Evolutionary conservation across 2,329 filamentous ascomycete genomes (phyloP).

Genomic region (Ascochyta viciae-villosae): DNA sequence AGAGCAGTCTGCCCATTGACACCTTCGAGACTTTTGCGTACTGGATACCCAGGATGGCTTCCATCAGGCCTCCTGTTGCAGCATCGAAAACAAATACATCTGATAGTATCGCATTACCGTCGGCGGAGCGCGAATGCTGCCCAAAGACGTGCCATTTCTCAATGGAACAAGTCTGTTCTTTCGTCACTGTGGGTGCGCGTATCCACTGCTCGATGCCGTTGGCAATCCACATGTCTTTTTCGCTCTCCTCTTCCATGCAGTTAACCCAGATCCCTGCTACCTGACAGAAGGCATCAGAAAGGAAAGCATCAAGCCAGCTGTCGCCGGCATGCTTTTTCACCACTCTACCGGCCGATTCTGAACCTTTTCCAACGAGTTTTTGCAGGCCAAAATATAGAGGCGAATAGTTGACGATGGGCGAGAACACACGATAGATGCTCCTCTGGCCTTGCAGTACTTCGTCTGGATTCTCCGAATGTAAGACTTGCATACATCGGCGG

Average conservation of each 20-base stretch:
- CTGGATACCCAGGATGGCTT: constrained; percentile 43
- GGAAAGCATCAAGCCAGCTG: constrained; percentile 37
- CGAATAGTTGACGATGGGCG: constrained; percentile 47
- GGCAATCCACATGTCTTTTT: constrained; percentile 41
- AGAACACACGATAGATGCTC: constrained; percentile 51
- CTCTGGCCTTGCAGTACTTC: constrained; percentile 43
- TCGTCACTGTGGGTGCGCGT: constrained; percentile 26
- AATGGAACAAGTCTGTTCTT: constrained; percentile 4
- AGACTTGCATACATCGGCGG: constrained; percentile 35
- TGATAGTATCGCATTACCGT: constrained; percentile 32
- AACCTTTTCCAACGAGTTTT: constrained; percentile 17
- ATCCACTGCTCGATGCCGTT: constrained; percentile 41
- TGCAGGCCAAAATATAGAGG: constrained; percentile 42
- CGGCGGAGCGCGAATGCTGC: constrained; percentile 27
- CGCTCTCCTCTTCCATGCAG: constrained; percentile 28
- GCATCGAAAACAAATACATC: constrained; percentile 48
- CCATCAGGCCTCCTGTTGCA: constrained; percentile 27
- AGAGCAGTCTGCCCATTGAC: constrained; percentile 21
- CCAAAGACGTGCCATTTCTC: constrained; percentile 39
- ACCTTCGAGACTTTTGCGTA: constrained; percentile 34
- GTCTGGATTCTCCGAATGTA: constrained; percentile 37
- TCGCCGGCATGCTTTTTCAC: constrained; percentile 22
- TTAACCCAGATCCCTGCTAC: constrained; percentile 44
- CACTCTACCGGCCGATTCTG: constrained; percentile 21
- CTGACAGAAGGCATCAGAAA: constrained; percentile 44